These are phyloP conservation scores for Amaranthus cruentus DNA, from an alignment of 148 eudicot genomes.

Conservation along the genomic window DNA sequence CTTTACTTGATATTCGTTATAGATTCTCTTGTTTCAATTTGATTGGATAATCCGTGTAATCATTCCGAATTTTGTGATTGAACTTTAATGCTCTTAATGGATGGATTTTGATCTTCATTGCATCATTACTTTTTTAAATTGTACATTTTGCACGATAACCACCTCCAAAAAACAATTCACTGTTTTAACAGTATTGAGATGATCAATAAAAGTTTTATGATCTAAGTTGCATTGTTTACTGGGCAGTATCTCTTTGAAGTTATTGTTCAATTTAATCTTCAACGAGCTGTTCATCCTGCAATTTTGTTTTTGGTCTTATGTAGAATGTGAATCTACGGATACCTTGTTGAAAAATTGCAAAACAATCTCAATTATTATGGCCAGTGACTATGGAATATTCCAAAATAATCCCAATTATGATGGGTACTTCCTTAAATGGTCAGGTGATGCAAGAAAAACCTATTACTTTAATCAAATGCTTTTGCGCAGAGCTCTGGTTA, in stretches of 20 bases:
- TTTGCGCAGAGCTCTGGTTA: too few species aligned
- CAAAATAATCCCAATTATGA: too few species aligned
- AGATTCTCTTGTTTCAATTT: not conserved
- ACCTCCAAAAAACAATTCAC: not conserved
- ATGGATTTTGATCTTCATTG: not conserved
- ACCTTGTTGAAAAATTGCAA: too few species aligned
- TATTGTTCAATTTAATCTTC: not conserved
- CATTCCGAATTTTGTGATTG: not conserved
- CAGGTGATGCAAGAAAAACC: too few species aligned
- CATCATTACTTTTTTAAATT: not conserved
- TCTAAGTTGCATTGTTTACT: not conserved
- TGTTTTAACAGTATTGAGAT: not conserved
- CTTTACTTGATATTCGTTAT: slow-evolving; percentile 29
- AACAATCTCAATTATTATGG: too few species aligned
- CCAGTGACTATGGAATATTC: too few species aligned
- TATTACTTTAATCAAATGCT: too few species aligned
- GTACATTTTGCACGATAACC: not conserved
- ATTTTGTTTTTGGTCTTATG: not conserved
- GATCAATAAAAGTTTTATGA: not conserved
- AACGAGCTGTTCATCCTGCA: not conserved
- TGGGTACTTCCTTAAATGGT: too few species aligned
- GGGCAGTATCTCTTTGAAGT: not conserved
- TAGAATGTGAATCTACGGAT: too few species aligned
- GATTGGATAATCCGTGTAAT: not conserved
- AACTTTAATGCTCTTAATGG: too few species aligned